Conservation (phyloP, 192 early-diverging fungal species). For the Haplosporangium gracile region DNA sequence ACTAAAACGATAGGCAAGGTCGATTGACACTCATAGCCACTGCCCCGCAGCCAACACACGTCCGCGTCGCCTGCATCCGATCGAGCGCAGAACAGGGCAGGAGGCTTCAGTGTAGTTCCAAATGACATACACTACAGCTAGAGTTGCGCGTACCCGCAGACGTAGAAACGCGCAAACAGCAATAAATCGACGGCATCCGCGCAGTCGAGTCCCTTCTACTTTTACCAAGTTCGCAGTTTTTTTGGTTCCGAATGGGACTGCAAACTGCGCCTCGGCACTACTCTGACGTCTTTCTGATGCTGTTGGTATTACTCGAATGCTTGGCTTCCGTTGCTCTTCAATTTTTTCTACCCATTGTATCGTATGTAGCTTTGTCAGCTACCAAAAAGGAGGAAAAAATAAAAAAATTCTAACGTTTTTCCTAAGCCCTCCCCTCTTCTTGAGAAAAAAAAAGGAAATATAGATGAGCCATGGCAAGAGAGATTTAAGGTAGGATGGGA, state of each 20-base stretch:
- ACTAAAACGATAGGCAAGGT: background rate
- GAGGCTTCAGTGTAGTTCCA: background rate
- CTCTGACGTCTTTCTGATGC: background rate
- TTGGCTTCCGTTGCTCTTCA: background rate
- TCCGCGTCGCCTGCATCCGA: background rate
- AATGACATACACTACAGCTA: background rate
- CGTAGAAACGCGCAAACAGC: background rate
- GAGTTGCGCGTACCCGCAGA: background rate
- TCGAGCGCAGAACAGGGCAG: background rate
- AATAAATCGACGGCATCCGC: background rate
- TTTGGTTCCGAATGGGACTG: background rate
- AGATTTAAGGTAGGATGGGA: background rate
- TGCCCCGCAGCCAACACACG: background rate
- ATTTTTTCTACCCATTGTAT: too few relatives aligned
- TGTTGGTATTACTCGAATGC: background rate
- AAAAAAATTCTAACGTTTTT: background rate
- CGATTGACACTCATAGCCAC: background rate
- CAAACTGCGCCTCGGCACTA: slow-evolving; percentile 5
- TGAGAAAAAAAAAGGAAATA: background rate
- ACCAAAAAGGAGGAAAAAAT: background rate
- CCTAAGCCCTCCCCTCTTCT: background rate
- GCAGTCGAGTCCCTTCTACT: background rate
- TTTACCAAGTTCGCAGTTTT: background rate
- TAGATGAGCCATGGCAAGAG: background rate
- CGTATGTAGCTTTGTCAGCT: slow-evolving; percentile 6